Evolutionary conservation across 352 stramenopile genomes (phyloP).

Genomic region (Phytophthora hybrid): DNA sequence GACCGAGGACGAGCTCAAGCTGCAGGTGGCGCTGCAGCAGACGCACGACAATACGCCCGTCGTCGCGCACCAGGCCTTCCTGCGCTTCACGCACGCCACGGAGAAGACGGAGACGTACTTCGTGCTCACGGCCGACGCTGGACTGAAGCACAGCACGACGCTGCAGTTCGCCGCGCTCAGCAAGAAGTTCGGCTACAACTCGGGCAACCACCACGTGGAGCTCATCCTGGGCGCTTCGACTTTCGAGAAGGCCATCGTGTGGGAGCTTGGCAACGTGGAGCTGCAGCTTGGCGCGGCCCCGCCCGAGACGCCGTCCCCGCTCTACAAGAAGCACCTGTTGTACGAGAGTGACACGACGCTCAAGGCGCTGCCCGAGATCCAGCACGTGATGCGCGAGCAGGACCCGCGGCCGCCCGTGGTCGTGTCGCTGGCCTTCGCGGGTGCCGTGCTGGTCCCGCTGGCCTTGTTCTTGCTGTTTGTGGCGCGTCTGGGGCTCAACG

Average conservation of each 20-base stretch:
- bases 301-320: slow-evolving; percentile 67
- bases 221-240: slow-evolving; percentile 80
- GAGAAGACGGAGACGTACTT: slow-evolving; percentile 80
- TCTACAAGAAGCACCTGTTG: slow-evolving; percentile 89
- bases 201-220: slow-evolving; percentile 69
- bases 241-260: slow-evolving; percentile 84
- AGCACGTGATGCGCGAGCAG: slow-evolving; percentile 86
- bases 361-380: slow-evolving; percentile 85
- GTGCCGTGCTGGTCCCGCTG: slow-evolving; percentile 67
- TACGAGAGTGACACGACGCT: slow-evolving; percentile 91
- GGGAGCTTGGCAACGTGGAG: slow-evolving; percentile 72
- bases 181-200: slow-evolving; percentile 87
- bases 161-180: slow-evolving; percentile 74
- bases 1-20: slow-evolving; percentile 59
- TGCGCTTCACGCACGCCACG: slow-evolving; percentile 70
- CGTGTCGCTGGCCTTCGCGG: slow-evolving; percentile 79
- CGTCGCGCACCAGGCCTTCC: slow-evolving; percentile 79
- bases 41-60: slow-evolving; percentile 63
- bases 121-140: slow-evolving; percentile 57
- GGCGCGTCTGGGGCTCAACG: slow-evolving; percentile 64
- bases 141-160: slow-evolving; percentile 46
- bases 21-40: slow-evolving; percentile 71
- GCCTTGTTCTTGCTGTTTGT: slow-evolving; percentile 72
- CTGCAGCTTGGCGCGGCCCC: slow-evolving; percentile 72
- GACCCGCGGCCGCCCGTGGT: slow-evolving; percentile 69